These are phyloP conservation scores for Primulina huaijiensis DNA, from an alignment of 257 asterid genomes.

Conservation along the genomic window DNA sequence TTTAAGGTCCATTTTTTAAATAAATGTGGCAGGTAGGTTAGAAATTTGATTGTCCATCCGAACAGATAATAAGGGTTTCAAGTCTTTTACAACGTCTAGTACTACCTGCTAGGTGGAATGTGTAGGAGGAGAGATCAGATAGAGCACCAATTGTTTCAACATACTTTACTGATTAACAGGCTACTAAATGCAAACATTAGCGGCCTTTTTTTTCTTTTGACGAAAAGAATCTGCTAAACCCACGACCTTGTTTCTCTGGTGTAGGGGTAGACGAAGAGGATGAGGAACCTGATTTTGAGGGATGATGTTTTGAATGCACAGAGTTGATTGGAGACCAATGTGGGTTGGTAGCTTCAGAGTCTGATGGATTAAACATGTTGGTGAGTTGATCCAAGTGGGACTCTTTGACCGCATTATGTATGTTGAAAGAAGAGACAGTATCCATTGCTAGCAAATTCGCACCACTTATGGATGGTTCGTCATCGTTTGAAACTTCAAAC, in stretches of 20 bases:
- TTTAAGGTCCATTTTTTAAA: no score
- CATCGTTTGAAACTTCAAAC: constrained; percentile 41
- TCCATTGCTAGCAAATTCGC: constrained; percentile 51
- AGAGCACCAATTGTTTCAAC: not conserved
- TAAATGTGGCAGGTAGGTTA: no score
- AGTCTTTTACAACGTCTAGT: not conserved
- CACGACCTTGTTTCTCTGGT: constrained; percentile 77
- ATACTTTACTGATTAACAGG: not conserved
- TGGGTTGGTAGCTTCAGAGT: constrained; percentile 50
- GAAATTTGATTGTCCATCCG: no score
- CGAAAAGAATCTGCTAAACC: constrained; percentile 81
- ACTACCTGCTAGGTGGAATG: not conserved
- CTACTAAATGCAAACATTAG: constrained; percentile 30
- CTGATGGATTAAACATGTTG: constrained; percentile 48
- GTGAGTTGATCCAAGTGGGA: constrained; percentile 49
- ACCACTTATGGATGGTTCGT: constrained; percentile 58
- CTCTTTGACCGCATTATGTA: constrained; percentile 47
- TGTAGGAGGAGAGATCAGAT: not conserved
- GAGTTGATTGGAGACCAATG: constrained; percentile 54
- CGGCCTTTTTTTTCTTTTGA: constrained; percentile 51
- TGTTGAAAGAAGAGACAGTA: constrained; percentile 32
- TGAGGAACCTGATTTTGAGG: constrained; percentile 66
- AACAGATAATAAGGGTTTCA: no score
- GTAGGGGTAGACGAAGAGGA: constrained; percentile 60
- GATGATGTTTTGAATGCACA: constrained; percentile 46